Evolutionary conservation across 2,329 filamentous ascomycete species (phyloP).

Genomic region (Clarireedia sp.): DNA sequence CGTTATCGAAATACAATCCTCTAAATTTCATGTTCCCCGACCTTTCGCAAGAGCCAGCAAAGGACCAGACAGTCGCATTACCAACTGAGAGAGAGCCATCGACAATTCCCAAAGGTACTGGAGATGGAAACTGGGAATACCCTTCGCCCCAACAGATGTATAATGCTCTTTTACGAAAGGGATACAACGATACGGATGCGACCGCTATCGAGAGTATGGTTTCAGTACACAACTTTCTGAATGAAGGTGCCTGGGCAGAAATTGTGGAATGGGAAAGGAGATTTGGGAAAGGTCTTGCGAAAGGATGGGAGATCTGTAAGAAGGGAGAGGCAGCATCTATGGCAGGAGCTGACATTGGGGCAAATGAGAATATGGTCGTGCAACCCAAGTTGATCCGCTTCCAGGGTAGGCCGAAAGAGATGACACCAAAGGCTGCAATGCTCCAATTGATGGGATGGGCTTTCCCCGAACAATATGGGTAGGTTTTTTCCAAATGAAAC

Average conservation of each 20-base stretch:
- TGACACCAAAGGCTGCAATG: conserved; percentile 86
- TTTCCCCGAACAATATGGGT: conserved; percentile 75
- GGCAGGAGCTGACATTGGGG: conserved; percentile 34
- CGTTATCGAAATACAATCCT: conserved; percentile 61
- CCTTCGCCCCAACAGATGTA: conserved; percentile 99
- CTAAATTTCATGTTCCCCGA: conserved; percentile 95
- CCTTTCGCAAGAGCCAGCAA: conserved; percentile 70
- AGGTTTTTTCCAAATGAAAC: conserved; percentile 30
- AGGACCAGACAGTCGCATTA: conserved; percentile 64
- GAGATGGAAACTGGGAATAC: conserved; percentile 86
- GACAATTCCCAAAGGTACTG: conserved; percentile 81
- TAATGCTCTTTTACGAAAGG: conserved; percentile 92
- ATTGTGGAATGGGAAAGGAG: conserved; percentile 89
- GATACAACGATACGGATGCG: conserved; percentile 87
- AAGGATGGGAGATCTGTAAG: conserved; percentile 66
- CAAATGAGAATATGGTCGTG: conserved; percentile 44
- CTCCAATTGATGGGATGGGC: conserved; percentile 70
- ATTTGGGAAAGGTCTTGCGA: conserved; percentile 64
- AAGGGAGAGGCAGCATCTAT: conserved; percentile 62
- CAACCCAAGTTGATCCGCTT: conserved; percentile 76
- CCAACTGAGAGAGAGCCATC: conserved; percentile 76
- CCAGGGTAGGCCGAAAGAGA: conserved; percentile 78
- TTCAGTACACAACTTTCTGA: conserved; percentile 93
- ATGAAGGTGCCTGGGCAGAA: conserved; percentile 94
- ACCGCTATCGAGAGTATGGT: conserved; percentile 97